phyloP scores from a whole-genome alignment of 441 rosid species.

The Kokia cookei region DNA sequence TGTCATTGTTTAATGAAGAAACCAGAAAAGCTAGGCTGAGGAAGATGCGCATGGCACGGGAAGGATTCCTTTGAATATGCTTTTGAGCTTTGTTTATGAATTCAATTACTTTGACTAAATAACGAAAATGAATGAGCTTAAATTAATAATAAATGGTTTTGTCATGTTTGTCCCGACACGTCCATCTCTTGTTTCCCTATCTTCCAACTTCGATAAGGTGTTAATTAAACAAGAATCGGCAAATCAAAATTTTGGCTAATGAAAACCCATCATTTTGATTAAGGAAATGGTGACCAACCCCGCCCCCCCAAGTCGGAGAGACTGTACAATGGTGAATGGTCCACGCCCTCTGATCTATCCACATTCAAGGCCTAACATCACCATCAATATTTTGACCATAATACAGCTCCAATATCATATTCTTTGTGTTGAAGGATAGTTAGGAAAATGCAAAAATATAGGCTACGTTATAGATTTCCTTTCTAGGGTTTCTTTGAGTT shows the following conservation, averaged over 20 bases:
- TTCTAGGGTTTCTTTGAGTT: background rate
- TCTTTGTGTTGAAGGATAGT: background rate
- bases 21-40: background rate
- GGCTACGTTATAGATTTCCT: background rate
- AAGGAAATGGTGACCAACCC: constrained; percentile 22
- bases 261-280: constrained; percentile 3
- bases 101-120: constrained; percentile 13
- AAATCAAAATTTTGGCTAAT: constrained; percentile 8
- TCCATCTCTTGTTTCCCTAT: constrained; percentile 40
- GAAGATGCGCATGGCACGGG: constrained; percentile 39
- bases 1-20: constrained; percentile 8
- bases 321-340: constrained; percentile 20
- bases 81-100: constrained; percentile 28
- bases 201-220: constrained; percentile 35
- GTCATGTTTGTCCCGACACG: constrained; percentile 53
- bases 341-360: background rate
- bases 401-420: background rate
- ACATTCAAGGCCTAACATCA: background rate
- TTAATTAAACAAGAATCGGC: no score
- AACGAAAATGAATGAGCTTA: background rate
- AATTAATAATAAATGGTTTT: constrained; percentile 15
- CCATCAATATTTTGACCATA: background rate
- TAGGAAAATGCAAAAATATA: background rate
- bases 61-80: constrained; percentile 26
- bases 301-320: background rate